Evolutionary conservation across 1,284 basidiomycete species (phyloP).

Genomic region (Dichomitus squalens): DNA sequence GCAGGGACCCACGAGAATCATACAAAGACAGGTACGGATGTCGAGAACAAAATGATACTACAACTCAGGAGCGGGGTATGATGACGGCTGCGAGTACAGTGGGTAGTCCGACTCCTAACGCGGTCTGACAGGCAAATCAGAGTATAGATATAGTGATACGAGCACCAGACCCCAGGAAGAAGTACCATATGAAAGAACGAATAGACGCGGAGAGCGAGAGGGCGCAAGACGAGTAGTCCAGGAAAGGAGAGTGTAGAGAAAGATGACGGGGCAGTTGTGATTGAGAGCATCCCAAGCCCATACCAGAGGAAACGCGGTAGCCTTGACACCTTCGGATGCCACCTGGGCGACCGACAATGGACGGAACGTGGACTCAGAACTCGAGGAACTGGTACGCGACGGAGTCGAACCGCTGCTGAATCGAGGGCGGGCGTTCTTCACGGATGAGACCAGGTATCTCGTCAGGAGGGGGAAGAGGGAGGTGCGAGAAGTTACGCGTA

Average conservation of each 20-base stretch:
- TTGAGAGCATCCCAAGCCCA: slow-evolving; percentile 18
- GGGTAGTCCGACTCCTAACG: slow-evolving; percentile 10
- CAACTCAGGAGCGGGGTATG: slow-evolving; percentile 24
- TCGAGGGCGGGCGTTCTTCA: slow-evolving; percentile 56
- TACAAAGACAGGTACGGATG: not conserved
- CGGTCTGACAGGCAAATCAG: not conserved
- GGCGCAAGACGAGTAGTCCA: not conserved
- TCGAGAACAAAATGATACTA: slow-evolving; percentile 16
- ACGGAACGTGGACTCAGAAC: slow-evolving; percentile 48
- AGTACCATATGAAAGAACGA: slow-evolving; percentile 1
- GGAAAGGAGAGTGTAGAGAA: not conserved
- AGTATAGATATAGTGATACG: slow-evolving; percentile 3
- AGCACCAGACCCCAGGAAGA: slow-evolving; percentile 1
- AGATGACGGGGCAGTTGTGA: not conserved
- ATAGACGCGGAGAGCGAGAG: not conserved
- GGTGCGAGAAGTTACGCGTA: slow-evolving; percentile 78
- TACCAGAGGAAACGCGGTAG: not conserved
- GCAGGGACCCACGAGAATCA: not conserved
- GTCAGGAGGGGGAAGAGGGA: slow-evolving; percentile 71
- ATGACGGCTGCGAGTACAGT: slow-evolving; percentile 9
- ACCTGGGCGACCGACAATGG: slow-evolving; percentile 13
- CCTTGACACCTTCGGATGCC: slow-evolving; percentile 20
- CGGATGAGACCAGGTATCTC: slow-evolving; percentile 77
- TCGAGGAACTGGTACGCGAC: slow-evolving; percentile 71
- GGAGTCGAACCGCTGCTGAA: slow-evolving; percentile 66